These are phyloP conservation scores for Parastagonospora avenae DNA, from an alignment of 2,329 filamentous ascomycete genomes.

Conservation along the genomic window DNA sequence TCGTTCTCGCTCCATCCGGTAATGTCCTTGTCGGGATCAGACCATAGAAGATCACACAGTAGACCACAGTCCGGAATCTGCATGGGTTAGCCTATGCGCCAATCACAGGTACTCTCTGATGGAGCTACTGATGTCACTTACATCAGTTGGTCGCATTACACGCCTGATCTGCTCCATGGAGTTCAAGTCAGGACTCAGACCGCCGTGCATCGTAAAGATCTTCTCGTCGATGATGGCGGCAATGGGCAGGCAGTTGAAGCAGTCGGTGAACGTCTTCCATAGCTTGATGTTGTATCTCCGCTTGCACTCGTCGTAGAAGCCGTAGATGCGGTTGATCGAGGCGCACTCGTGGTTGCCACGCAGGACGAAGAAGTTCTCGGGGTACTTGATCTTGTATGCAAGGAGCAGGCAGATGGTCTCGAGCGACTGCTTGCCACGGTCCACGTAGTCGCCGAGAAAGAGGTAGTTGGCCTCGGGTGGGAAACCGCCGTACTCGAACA, in stretches of 20 bases:
- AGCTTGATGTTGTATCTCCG: conserved; percentile 99
- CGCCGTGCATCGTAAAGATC: conserved; percentile 99
- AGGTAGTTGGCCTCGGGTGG: conserved; percentile 99
- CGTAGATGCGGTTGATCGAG: conserved; percentile 98
- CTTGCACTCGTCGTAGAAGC: conserved; percentile 99
- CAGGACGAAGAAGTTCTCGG: conserved; percentile 99
- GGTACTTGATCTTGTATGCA: conserved; percentile 99
- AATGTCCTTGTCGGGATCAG: conserved; percentile 98
- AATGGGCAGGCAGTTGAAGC: conserved; percentile 98
- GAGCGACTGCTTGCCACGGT: conserved; percentile 97
- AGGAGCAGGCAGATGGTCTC: conserved; percentile 97
- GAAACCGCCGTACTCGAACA: conserved; percentile 98
- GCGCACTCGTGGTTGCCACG: conserved; percentile 99
- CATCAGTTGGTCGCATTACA: conserved; percentile 98
- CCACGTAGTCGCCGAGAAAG: conserved; percentile 98
- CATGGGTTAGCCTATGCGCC: conserved; percentile 46
- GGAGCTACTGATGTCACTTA: conserved; percentile 59
- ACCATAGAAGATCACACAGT: conserved; percentile 97
- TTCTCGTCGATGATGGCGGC: conserved; percentile 99
- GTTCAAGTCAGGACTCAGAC: conserved; percentile 94
- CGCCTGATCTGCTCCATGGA: conserved; percentile 99
- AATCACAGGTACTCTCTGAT: not conserved
- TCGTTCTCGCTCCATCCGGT: conserved; percentile 99
- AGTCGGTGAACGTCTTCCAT: conserved; percentile 99
- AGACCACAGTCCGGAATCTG: conserved; percentile 98